A percentile compares a stretch with the other conserved stretches of the same genome.
phyloP scores from a whole-genome alignment of 176 grass and related monocot species.

The Hsuehochloa calcarea region DNA sequence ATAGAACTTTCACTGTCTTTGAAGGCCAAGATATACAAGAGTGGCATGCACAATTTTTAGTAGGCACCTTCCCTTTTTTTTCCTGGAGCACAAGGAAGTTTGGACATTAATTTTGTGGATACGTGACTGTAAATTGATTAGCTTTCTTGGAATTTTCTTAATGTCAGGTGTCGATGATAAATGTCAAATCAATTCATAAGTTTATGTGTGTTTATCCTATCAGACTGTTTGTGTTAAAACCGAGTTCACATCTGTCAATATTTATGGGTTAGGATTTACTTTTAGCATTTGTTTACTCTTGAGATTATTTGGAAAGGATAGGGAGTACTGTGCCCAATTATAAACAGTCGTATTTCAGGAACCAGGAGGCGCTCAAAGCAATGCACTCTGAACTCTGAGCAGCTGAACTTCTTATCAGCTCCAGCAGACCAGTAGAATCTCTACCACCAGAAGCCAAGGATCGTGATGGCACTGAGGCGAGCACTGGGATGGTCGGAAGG shows the following conservation, averaged over 20 bases:
- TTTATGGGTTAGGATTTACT: neutral
- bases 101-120: neutral
- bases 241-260: neutral
- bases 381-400: neutral
- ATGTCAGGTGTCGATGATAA: neutral
- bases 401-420: neutral
- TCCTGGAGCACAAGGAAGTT: neutral
- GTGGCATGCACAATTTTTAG: neutral
- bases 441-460: neutral
- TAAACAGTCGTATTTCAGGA: neutral
- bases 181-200: neutral
- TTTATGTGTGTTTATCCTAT: neutral
- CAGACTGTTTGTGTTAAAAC: neutral
- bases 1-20: neutral
- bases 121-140: neutral
- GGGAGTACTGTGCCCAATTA: neutral
- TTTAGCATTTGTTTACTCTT: neutral
- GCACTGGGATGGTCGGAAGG: slow-evolving; percentile 78
- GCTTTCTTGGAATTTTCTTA: neutral
- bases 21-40: neutral
- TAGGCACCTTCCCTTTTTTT: neutral
- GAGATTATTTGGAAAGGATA: neutral
- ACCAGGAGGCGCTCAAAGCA: neutral
- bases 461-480: slow-evolving; percentile 49
- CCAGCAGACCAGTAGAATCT: neutral